These are phyloP conservation scores for Glycine tomentella DNA, from an alignment of 306 rosid genomes.

Conservation along the genomic window DNA sequence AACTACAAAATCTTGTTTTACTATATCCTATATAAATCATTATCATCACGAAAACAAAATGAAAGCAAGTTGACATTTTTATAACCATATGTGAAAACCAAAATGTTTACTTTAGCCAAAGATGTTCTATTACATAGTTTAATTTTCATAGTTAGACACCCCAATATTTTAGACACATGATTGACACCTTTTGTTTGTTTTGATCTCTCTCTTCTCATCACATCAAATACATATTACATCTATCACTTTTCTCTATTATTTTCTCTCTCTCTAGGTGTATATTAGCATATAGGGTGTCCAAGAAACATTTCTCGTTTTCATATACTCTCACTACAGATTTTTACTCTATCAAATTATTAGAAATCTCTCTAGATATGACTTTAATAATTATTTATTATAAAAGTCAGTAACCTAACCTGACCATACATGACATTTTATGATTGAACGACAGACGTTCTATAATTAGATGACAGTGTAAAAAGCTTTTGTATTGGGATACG, in stretches of 20 bases:
- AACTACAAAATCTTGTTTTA: neutral
- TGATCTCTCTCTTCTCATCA: too few species aligned
- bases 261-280: too few species aligned
- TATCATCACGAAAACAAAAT: neutral
- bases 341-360: neutral
- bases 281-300: too few species aligned
- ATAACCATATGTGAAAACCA: neutral
- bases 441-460: too few species aligned
- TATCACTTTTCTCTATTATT: too few species aligned
- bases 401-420: neutral
- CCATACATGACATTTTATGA: neutral
- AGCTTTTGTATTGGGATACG: neutral
- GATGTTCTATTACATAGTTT: neutral
- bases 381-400: neutral
- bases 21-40: neutral
- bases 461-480: neutral
- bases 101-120: neutral
- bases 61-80: neutral
- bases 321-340: neutral
- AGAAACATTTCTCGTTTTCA: neutral
- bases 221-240: too few species aligned
- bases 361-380: neutral
- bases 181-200: too few species aligned
- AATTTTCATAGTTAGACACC: neutral
- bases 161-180: too few species aligned